Conservation (phyloP, 2,329 filamentous ascomycete genomes). For the Fusarium pseudoanthophilum region DNA sequence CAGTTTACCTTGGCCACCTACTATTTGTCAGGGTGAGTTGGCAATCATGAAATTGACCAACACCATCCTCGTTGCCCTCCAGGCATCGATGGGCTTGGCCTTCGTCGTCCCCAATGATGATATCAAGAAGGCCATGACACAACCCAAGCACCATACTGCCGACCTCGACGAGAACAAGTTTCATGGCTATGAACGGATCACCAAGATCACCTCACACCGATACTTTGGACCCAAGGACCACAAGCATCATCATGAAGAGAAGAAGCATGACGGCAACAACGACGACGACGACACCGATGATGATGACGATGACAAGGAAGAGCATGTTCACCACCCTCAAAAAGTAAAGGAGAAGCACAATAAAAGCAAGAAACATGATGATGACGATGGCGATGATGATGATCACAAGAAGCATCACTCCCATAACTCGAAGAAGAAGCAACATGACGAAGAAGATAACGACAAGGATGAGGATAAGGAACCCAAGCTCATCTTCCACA, state of each 20-base stretch:
- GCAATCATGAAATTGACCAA: slow-evolving; percentile 10
- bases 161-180: not conserved
- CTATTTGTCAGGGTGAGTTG: not conserved
- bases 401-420: not conserved
- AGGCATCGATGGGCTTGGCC: slow-evolving; percentile 9
- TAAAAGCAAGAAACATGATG: not conserved
- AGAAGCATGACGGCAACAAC: not conserved
- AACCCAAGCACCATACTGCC: not conserved
- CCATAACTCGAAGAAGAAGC: not conserved
- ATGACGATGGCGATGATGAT: not conserved
- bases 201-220: not conserved
- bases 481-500: not conserved
- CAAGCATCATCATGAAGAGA: not conserved
- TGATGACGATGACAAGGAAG: not conserved
- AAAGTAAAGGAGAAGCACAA: not conserved
- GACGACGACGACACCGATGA: not conserved
- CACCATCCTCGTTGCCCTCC: slow-evolving; percentile 16
- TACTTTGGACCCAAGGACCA: not conserved
- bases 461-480: not conserved
- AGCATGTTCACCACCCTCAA: not conserved
- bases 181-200: not conserved
- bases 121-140: not conserved
- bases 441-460: not conserved
- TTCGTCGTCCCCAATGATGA: not conserved
- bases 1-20: not conserved